Evolutionary conservation across 2,329 filamentous ascomycete genomes (phyloP).

Genomic region (Aschersonia sp.): DNA sequence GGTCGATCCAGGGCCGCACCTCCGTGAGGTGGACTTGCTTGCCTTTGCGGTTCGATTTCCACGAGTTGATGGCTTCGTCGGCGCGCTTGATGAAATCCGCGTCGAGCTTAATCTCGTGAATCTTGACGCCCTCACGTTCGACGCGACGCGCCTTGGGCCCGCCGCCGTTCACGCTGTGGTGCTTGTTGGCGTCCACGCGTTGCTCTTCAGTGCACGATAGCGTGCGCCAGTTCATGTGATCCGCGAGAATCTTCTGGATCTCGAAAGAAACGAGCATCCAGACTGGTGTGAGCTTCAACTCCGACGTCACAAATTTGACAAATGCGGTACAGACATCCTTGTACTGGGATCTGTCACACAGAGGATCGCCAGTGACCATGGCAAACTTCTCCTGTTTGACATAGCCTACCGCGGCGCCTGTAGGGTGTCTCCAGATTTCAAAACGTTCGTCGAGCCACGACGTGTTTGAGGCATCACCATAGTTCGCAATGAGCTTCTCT

Average conservation of each 20-base stretch:
- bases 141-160: conserved; percentile 67
- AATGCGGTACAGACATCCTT: conserved; percentile 58
- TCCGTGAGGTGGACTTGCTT: conserved; percentile 81
- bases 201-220: conserved; percentile 82
- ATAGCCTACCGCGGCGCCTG: conserved; percentile 75
- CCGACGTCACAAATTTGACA: conserved; percentile 58
- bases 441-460: conserved; percentile 87
- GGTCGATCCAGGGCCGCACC: conserved; percentile 76
- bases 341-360: conserved; percentile 71
- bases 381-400: conserved; percentile 63
- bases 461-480: conserved; percentile 86
- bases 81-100: conserved; percentile 55
- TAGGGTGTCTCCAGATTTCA: conserved; percentile 73
- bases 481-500: conserved; percentile 85
- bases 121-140: conserved; percentile 71
- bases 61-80: conserved; percentile 61
- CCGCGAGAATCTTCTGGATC: conserved; percentile 65
- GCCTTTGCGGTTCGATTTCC: conserved; percentile 68
- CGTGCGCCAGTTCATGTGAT: conserved; percentile 73
- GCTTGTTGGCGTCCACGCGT: conserved; percentile 64
- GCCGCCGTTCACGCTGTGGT: conserved; percentile 40
- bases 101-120: conserved; percentile 56
- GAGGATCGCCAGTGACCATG: conserved; percentile 75
- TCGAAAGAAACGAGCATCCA: conserved; percentile 80
- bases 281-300: conserved; percentile 57